Conservation (phyloP, 2,329 filamentous ascomycete genomes). For the Plenodomus lindquistii region DNA sequence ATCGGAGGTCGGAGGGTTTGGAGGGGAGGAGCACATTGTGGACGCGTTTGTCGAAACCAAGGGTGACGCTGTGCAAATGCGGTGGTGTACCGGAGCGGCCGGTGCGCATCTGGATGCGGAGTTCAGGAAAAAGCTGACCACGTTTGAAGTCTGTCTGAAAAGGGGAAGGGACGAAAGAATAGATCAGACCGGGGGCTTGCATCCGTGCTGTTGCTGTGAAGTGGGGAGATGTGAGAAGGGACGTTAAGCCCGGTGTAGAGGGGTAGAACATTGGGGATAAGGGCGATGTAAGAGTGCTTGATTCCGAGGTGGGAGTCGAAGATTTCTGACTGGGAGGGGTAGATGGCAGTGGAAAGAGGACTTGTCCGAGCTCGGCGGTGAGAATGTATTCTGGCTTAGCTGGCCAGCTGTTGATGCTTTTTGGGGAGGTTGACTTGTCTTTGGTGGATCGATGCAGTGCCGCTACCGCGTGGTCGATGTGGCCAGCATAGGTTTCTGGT, state of each 20-base stretch:
- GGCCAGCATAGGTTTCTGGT: constrained; percentile 1
- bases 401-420: constrained; percentile 18
- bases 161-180: constrained; percentile 30
- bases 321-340: not conserved
- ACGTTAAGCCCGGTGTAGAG: constrained; percentile 25
- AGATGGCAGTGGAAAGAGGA: constrained; percentile 22
- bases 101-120: constrained; percentile 28
- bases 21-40: constrained; percentile 39
- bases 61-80: constrained; percentile 20
- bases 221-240: constrained; percentile 21
- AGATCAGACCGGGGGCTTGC: constrained; percentile 21
- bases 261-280: not conserved
- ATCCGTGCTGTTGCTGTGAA: constrained; percentile 9
- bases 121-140: constrained; percentile 24
- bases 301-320: too few species aligned
- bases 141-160: constrained; percentile 8
- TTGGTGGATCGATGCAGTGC: constrained; percentile 1
- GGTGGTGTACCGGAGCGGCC: constrained; percentile 11
- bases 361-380: constrained; percentile 29
- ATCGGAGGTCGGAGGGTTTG: constrained; percentile 33
- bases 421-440: not conserved
- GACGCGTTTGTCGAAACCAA: constrained; percentile 25
- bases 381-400: constrained; percentile 17
- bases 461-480: constrained; percentile 4
- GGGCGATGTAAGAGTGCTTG: not conserved